Base-by-base conservation (phyloP, 1,284 basidiomycete species). In the Violaceomyces palustris region DNA sequence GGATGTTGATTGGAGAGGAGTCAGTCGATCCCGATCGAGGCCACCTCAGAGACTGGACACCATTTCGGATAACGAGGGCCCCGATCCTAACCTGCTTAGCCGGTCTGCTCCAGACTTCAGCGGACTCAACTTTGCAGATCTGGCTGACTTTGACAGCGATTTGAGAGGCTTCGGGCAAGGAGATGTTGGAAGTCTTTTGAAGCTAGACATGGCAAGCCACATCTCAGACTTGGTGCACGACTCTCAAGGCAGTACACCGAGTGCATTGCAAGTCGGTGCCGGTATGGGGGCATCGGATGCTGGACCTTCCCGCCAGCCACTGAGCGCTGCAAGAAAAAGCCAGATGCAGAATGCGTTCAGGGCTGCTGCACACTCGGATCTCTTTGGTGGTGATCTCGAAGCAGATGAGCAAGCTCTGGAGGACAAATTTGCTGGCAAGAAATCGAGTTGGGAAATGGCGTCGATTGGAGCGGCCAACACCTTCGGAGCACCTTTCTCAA, bases 1-100 rank as follows among this genome's bases (percentile, higher is more conserved):
- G 86, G 93, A 97, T 26, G 93, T 97, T 84, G 93, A 97, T 72
- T 96, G 92, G 90, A 82, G 90, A 33, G 85, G 86, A 15, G 83
- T 88, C 68, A 91, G 88, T 69, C 82, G 91, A 50, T 94, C 91
- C 12, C 82, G 91, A 52, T 96, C 93, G 18, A 84, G 92, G 21
- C 85, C 87, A 66, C 86, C 88, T 1, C 47, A 42, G 26, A 50
- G 61, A 4, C 38, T 67, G 23, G 55, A 56, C 29, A 54, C 63
- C 5, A 61, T 61, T 35, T 42, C 44, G 22, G 61, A 67, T 35
- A 56, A 69, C 33, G 51, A 45, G 6, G 31, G 31, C 7, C 41
- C 58, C 17, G 48, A 46, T 6, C 19, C 50, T 17, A 32, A 23
- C 40, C 15, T 57, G 25, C 56, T 64, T 27, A 61, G 63, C 19